Evolutionary conservation across 1,139 yeast species (phyloP).

Genomic region (Hyphopichia burtonii): DNA sequence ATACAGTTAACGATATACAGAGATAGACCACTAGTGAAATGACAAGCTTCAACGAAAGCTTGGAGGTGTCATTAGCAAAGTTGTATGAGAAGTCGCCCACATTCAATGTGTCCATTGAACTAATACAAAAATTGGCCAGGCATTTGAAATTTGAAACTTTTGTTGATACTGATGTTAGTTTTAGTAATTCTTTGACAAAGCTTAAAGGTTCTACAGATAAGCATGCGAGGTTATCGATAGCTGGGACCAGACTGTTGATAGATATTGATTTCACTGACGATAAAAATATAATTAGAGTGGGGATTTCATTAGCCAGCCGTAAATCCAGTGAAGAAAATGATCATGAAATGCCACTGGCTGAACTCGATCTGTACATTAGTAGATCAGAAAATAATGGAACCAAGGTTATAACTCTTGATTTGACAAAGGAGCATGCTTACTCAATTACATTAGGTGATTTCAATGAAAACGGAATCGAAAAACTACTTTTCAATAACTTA

Average conservation of each 20-base stretch:
- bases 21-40: neutral
- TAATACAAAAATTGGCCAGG: slow-evolving; percentile 42
- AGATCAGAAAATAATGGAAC: slow-evolving; percentile 3
- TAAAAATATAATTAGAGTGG: slow-evolving; percentile 24
- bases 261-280: slow-evolving; percentile 40
- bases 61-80: slow-evolving; percentile 28
- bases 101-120: slow-evolving; percentile 37
- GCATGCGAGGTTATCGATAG: slow-evolving; percentile 38
- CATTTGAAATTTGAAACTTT: slow-evolving; percentile 44
- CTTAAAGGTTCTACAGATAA: slow-evolving; percentile 18
- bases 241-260: slow-evolving; percentile 42
- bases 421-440: slow-evolving; percentile 1
- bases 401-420: slow-evolving; percentile 12
- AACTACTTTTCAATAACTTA: slow-evolving; percentile 29
- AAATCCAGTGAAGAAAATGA: neutral
- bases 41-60: slow-evolving; percentile 13
- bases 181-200: slow-evolving; percentile 10
- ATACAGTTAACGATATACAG: too few relatives aligned
- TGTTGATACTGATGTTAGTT: slow-evolving; percentile 37
- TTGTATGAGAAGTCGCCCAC: slow-evolving; percentile 32
- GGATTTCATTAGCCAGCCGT: slow-evolving; percentile 39
- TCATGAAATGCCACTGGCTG: neutral
- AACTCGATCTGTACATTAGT: neutral
- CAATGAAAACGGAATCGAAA: slow-evolving; percentile 21
- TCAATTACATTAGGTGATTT: slow-evolving; percentile 7